Base-by-base conservation (phyloP, 176 grass and related monocot genomes). In the Neostapfia colusana region DNA sequence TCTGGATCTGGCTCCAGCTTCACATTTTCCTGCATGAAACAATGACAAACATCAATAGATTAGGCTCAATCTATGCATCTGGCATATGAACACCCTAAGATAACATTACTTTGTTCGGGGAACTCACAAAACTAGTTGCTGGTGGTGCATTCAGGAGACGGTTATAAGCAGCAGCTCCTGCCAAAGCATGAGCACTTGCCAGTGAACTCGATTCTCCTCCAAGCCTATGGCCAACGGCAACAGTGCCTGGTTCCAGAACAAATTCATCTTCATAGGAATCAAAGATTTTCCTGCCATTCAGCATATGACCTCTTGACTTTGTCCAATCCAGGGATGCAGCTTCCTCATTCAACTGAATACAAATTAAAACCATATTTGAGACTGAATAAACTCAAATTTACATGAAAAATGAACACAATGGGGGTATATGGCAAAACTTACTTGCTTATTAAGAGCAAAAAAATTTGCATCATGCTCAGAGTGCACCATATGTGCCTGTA, bases 381-480 rank as follows among this genome's bases (percentile, higher is more conserved):
- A 73, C 43, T 36, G 5, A 12, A 73, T 44, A 36, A 73, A 83
- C 7, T 76, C 40, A 79, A 36, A 28, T 28, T 11, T 34, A 81
- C 71, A 67, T 42, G 25, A 36, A 7, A 72, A 65, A 16, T 9
- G 37, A 79, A 51, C 0, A 54, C 66, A n/a, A 42, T 9, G 21
- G 4, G 36, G 31, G 28, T 17, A 67, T 56, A 18, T 18, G 66
- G 71, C 6, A 83, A 72, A 74, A 68, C 0, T 13, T 24, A 99
- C 91, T 87, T 92, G 91, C 59, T 92, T 99, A 80, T 99, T 95
- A 88, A 99, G 85, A 68, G 91, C 85, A 87, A 99, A 99, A 68
- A 99, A 99, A 15, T 87, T 81, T 18, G 89, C 80, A 85, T 99
- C 95, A 78, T 99, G 95, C 83, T 99, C 89, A 39, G 89, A 90